Evolutionary conservation across 805 yeast genomes (phyloP), one percentile per base, ranked within the genome.

Genomic region (Yarrowia sp.): DNA sequence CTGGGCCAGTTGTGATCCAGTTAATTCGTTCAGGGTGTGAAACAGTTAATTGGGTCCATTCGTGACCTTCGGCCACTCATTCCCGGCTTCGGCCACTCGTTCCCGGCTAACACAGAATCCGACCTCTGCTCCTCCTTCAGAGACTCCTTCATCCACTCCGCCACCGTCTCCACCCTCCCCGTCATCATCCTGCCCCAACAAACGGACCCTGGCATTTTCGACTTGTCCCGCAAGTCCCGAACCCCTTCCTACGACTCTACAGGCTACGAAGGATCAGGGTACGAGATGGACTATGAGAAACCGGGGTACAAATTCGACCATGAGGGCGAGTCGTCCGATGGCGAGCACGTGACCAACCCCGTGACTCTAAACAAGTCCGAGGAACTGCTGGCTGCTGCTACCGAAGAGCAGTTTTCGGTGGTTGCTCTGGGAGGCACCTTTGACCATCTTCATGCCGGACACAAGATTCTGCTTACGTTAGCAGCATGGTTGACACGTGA

Each of bases 381-480:
- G 33, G 36, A 42, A 22, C 32, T 8, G 6, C 45, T 60, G 15
- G 65, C 62, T 8, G 66, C 28, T 67, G 68, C 44, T 68, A 63
- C 33, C 32, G 50, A 33, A 70, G 72, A 41, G 42, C 65, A 31
- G 68, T 57, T 62, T 38, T 44, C 67, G 36, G 68, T 66, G 5
- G 72, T 69, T 3, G 75, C 97, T 0, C 86, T 93, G 1, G 99
- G 99, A 0, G 99, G 99, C 0, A 95, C 99, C 0, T 95, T 95
- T 77, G 99, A 95, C 73, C 98, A 95, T 76, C 73, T 95, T 41
- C 99, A 95, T 71, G 96, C 89, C 72, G 99, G 98, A 0, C 99
- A 95, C 76, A 90, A 89, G 74, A 87, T 95, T 33, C 78, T 95
- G 32, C 79, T 95, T 9, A 86, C 95, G 0, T 79, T 89, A 66